Percentiles rank a stretch among this genome's conserved stretches.
Conservation (phyloP, 805 yeast species). For the Pichia thaimueangensis region DNA sequence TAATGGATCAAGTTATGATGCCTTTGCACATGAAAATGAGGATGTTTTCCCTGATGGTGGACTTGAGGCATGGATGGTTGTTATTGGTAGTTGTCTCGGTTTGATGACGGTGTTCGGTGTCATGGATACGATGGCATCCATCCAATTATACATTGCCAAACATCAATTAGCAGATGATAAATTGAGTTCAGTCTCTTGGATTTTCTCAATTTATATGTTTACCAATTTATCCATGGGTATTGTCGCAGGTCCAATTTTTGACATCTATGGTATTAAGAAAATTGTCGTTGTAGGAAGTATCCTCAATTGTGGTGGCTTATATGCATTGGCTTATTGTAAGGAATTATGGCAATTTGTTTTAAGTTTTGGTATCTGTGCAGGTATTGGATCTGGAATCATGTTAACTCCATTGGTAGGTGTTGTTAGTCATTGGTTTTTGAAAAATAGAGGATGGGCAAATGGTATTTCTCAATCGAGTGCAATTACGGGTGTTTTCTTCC, state of each 20-base stretch:
- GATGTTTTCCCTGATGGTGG: slow-evolving; percentile 57
- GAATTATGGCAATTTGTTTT: slow-evolving; percentile 56
- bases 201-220: slow-evolving; percentile 53
- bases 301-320: slow-evolving; percentile 20
- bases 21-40: slow-evolving; percentile 22
- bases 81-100: slow-evolving; percentile 54
- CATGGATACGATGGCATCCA: slow-evolving; percentile 53
- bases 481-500: slow-evolving; percentile 47
- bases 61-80: slow-evolving; percentile 46
- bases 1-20: slow-evolving; percentile 12
- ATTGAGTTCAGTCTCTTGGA: slow-evolving; percentile 56
- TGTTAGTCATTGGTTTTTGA: slow-evolving; percentile 59
- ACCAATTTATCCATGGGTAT: slow-evolving; percentile 40
- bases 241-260: slow-evolving; percentile 46
- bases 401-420: slow-evolving; percentile 59
- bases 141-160: slow-evolving; percentile 53
- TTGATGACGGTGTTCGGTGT: slow-evolving; percentile 50
- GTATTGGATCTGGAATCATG: slow-evolving; percentile 55
- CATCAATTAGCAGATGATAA: slow-evolving; percentile 45
- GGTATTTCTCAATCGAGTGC: slow-evolving; percentile 47
- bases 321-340: slow-evolving; percentile 38
- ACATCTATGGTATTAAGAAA: slow-evolving; percentile 48
- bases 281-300: slow-evolving; percentile 47
- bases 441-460: slow-evolving; percentile 51
- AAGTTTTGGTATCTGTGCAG: slow-evolving; percentile 51